Evolutionary conservation across 192 early-diverging fungal species (phyloP), one percentile per base, ranked within the genome.

Genomic region (Pilaira anomala): DNA sequence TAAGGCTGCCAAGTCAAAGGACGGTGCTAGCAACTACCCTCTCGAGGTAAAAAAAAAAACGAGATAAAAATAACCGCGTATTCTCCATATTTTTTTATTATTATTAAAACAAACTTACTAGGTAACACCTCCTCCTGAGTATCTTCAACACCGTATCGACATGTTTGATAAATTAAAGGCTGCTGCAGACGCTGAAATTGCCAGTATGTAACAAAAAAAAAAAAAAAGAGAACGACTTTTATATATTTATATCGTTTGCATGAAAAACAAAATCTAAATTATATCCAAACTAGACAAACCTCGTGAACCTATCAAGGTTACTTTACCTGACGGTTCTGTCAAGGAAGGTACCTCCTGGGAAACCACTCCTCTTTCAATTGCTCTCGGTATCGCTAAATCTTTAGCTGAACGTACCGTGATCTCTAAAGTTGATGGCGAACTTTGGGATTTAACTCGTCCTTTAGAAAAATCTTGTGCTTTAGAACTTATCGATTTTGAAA

Each of bases 401-500:
- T 82, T 99, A 44, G 79, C 89, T 42, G 92, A 98, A 78, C 84
- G 88, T 51, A 78, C 90, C 45, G 92, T 98, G 39, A 95, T 98
- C 78, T 88, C 95, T 63, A 98, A 98, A 87, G 92, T 89, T 45
- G 78, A 98, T 68, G 93, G 91, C 25, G 82, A 77, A 29, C 79
- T 99, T 41, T 98, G 84, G 83, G 97, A 99, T 80, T 83, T 95
- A 41, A 67, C 80, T 64, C 84, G 97, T 53, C 94, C 94, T 24
- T 70, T 99, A 8, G 96, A 97, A 78, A 60, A 65, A 24, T 86
- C 84, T 19, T 89, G 89, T 75, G 73, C 67, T 65, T 78, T 98
- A 52, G 90, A 98, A 76, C 82, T 99, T 36, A 77, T 99, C 36
- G 94, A 94, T 72, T 99, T 99, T 82, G 95, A 98, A 60, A 74